Evolutionary conservation across 768 basidiomycete genomes (phyloP).

Genomic region (Pleurotus tuoliensis): DNA sequence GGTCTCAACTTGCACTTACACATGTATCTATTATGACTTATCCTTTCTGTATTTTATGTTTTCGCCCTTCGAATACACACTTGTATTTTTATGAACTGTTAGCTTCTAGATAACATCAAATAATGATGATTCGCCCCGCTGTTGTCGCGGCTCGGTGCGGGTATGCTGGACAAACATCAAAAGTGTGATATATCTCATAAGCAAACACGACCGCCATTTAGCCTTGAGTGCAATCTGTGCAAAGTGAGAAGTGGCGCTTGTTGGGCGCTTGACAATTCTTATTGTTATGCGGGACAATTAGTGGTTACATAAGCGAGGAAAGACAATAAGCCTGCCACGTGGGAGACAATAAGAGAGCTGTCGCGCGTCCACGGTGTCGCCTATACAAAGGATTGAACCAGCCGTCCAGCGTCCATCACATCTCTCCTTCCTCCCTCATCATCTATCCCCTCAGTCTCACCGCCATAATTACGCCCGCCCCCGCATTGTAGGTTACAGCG

Average conservation of each 20-base stretch:
- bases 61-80: background rate
- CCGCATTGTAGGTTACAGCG: too few species aligned
- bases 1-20: background rate
- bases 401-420: background rate
- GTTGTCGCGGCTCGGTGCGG: too few species aligned
- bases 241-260: background rate
- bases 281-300: slow-evolving; percentile 1
- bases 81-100: slow-evolving; percentile 6
- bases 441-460: background rate
- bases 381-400: slow-evolving; percentile 7
- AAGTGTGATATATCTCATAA: too few species aligned
- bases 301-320: slow-evolving; percentile 2
- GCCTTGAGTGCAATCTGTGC: too few species aligned
- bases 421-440: background rate
- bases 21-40: background rate
- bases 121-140: too few species aligned
- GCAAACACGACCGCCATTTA: too few species aligned
- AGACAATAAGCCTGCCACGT: slow-evolving; percentile 7
- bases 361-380: background rate
- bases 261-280: slow-evolving; percentile 2
- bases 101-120: too few species aligned
- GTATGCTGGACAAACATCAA: too few species aligned
- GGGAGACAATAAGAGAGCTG: slow-evolving; percentile 4
- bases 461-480: too few species aligned
- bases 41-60: slow-evolving; percentile 2